These are phyloP conservation scores for Aspergillus diversus DNA, from an alignment of 495 filamentous ascomycete species.

Conservation along the genomic window DNA sequence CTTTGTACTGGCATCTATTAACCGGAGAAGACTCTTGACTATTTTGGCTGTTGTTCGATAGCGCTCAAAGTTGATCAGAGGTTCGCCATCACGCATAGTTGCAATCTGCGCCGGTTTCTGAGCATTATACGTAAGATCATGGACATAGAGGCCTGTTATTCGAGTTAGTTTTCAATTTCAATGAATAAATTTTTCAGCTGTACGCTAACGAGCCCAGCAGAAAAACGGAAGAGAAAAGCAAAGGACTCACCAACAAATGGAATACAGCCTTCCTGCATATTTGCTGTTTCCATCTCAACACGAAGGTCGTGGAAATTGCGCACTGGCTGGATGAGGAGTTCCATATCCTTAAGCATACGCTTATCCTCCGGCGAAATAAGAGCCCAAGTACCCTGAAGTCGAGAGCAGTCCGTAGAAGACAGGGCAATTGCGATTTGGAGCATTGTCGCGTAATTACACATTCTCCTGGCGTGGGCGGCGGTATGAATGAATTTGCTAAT, in stretches of 20 bases:
- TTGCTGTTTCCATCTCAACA: constrained; percentile 85
- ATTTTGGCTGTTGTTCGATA: constrained; percentile 89
- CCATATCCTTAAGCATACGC: constrained; percentile 76
- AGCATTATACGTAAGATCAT: constrained; percentile 95
- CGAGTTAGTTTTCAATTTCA: too few relatives aligned
- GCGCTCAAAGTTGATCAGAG: constrained; percentile 93
- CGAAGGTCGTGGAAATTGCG: constrained; percentile 90
- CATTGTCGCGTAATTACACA: constrained; percentile 97
- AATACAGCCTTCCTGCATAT: constrained; percentile 83
- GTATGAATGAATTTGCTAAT: constrained; percentile 94
- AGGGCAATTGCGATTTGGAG: constrained; percentile 91
- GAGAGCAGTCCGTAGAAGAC: constrained; percentile 76
- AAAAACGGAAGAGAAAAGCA: background rate
- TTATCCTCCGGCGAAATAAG: constrained; percentile 72
- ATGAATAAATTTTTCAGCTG: too few relatives aligned
- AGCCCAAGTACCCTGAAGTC: constrained; percentile 80
- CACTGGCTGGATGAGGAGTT: constrained; percentile 81
- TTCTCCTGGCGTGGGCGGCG: constrained; percentile 77
- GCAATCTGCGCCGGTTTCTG: constrained; percentile 75
- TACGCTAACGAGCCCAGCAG: background rate
- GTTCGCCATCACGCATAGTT: constrained; percentile 59
- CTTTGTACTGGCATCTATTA: constrained; percentile 90
- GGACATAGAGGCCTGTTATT: constrained; percentile 71
- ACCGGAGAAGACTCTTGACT: constrained; percentile 85
- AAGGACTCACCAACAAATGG: constrained; percentile 81